Conservation (phyloP, 116 monocot species). For the Phalaenopsis hybrid region DNA sequence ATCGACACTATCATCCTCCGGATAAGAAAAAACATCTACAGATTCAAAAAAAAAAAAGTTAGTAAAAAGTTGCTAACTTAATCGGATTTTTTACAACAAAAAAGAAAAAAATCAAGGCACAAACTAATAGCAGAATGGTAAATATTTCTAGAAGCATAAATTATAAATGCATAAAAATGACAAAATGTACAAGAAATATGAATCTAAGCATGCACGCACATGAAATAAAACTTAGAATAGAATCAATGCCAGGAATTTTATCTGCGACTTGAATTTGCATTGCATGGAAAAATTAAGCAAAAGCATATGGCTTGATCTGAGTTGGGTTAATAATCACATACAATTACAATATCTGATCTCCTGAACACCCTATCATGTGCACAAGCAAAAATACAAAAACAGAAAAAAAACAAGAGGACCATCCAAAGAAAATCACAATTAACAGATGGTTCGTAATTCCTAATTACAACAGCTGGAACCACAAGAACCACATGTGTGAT, state of each 20-base stretch:
- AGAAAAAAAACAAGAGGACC: no score
- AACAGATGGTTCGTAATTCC: no score
- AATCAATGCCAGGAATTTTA: neutral
- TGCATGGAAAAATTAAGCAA: neutral
- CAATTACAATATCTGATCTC: neutral
- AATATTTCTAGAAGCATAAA: neutral
- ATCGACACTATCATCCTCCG: slow-evolving; percentile 94
- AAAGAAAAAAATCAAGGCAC: neutral
- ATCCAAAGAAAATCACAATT: no score
- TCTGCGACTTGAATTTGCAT: neutral
- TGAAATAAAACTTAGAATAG: neutral
- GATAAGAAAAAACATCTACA: slow-evolving; percentile 98
- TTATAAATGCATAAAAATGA: neutral
- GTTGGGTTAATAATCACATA: neutral
- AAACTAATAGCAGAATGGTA: neutral
- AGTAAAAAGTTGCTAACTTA: neutral
- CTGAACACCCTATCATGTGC: no score
- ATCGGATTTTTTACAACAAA: neutral
- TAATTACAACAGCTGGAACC: no score
- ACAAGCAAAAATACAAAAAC: no score
- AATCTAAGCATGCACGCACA: neutral
- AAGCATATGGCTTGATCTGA: neutral
- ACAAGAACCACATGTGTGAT: no score
- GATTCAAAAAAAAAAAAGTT: slow-evolving; percentile 21
- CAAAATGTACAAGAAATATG: neutral